Percentiles rank a stretch among this genome's conserved stretches.
Conservation (phyloP, 805 yeast species). For the Candida chilensis region DNA sequence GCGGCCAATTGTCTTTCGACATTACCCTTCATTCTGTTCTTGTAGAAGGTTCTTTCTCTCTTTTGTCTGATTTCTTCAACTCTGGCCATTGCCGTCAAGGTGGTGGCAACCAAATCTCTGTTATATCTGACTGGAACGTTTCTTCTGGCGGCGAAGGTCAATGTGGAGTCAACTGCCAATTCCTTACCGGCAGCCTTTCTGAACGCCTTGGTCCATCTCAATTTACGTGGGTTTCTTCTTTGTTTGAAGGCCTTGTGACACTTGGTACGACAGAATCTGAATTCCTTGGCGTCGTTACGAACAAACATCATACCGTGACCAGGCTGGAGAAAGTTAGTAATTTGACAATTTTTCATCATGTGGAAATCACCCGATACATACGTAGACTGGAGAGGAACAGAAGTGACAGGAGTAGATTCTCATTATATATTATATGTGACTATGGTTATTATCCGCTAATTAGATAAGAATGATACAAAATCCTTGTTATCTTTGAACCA, state of each 20-base stretch:
- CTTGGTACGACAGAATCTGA: conserved; percentile 94
- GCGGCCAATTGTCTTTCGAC: conserved; percentile 76
- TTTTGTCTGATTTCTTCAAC: conserved; percentile 92
- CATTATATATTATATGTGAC: conserved; percentile 41
- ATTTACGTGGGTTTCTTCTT: conserved; percentile 96
- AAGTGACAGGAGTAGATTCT: conserved; percentile 90
- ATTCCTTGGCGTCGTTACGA: conserved; percentile 96
- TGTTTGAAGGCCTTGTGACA: conserved; percentile 97
- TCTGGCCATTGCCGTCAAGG: conserved; percentile 91
- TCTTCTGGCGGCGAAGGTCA: conserved; percentile 95
- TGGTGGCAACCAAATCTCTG: conserved; percentile 90
- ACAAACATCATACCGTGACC: conserved; percentile 97
- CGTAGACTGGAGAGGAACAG: conserved; percentile 93
- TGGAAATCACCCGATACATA: conserved; percentile 8
- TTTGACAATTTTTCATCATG: background rate
- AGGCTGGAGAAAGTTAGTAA: conserved; percentile 20
- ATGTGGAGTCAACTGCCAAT: conserved; percentile 92
- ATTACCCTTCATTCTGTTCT: conserved; percentile 98
- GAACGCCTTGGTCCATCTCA: conserved; percentile 98
- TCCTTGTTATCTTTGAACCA: too few relatives aligned
- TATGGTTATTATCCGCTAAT: too few relatives aligned
- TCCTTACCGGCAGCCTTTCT: conserved; percentile 99
- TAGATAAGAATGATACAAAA: too few relatives aligned
- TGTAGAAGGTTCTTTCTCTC: conserved; percentile 97
- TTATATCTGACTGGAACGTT: conserved; percentile 97